phyloP scores from a whole-genome alignment of 257 asterid genomes.

The Fraxinus americana region DNA sequence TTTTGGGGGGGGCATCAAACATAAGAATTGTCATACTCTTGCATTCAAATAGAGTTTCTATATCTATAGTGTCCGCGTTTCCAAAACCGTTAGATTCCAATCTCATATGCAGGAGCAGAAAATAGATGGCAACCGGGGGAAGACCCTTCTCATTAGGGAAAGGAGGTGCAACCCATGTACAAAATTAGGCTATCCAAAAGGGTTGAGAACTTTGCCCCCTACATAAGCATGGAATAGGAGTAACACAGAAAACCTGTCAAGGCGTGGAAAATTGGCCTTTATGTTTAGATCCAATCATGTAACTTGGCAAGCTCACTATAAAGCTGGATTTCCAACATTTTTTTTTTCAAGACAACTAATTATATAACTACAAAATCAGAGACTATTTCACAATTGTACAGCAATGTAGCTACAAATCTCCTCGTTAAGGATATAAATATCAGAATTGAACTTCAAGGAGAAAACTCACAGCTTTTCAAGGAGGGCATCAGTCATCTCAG shows the following conservation, averaged over 20 bases:
- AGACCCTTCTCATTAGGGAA: neutral
- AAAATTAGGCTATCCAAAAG: neutral
- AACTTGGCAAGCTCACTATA: neutral
- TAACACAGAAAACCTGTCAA: neutral
- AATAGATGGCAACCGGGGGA: neutral
- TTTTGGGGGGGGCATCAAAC: neutral
- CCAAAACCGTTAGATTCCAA: too few relatives aligned
- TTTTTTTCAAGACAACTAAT: neutral
- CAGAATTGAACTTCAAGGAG: neutral
- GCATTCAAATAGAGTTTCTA: too few relatives aligned
- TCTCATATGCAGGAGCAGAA: too few relatives aligned
- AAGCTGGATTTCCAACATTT: neutral
- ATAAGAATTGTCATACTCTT: neutral
- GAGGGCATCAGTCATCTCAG: conserved; percentile 87
- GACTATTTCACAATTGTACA: neutral
- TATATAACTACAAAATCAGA: neutral
- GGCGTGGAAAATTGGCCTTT: neutral
- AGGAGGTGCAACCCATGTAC: neutral
- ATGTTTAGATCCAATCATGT: neutral
- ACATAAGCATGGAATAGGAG: neutral
- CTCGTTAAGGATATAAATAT: neutral
- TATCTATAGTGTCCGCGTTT: too few relatives aligned
- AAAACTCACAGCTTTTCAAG: conserved; percentile 83
- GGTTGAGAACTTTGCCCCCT: neutral
- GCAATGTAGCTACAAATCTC: neutral